Conservation (phyloP, 306 rosid genomes). For the Pachyrhizus erosus region DNA sequence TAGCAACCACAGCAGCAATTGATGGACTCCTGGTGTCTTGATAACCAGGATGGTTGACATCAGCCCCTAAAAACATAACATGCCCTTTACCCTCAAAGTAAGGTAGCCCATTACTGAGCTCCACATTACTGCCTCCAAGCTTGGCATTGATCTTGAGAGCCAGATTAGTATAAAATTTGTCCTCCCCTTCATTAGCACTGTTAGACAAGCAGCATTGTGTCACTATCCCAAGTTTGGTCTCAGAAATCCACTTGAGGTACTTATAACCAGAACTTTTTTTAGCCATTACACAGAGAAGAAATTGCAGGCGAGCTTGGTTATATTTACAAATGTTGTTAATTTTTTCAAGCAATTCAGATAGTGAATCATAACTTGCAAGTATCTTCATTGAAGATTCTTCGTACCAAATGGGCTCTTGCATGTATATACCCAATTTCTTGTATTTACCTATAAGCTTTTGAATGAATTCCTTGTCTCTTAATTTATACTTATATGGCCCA, state of each 20-base stretch:
- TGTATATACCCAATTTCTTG: conserved; percentile 61
- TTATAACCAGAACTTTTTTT: conserved; percentile 67
- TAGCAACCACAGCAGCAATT: conserved; percentile 78
- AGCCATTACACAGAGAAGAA: conserved; percentile 82
- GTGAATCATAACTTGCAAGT: conserved; percentile 41
- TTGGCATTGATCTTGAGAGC: conserved; percentile 86
- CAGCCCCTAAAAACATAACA: conserved; percentile 88
- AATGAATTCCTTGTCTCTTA: conserved; percentile 51
- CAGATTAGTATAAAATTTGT: conserved; percentile 68
- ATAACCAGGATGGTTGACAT: conserved; percentile 80
- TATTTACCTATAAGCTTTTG: conserved; percentile 55
- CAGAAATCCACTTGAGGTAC: conserved; percentile 74
- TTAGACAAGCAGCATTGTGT: conserved; percentile 80
- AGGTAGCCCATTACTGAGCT: conserved; percentile 61
- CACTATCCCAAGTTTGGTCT: conserved; percentile 76
- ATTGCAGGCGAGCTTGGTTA: conserved; percentile 47
- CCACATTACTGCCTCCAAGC: conserved; percentile 91
- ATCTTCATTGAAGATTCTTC: conserved; percentile 54
- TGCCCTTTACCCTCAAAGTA: conserved; percentile 53
- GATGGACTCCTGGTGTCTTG: conserved; percentile 62
- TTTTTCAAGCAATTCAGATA: conserved; percentile 57
- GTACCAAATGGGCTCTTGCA: conserved; percentile 58
- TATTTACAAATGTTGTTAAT: conserved; percentile 32
- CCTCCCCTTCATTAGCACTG: conserved; percentile 57
- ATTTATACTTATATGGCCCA: not conserved